Conservation (phyloP, 305 asterid genomes). For the Solanum hybrid region DNA sequence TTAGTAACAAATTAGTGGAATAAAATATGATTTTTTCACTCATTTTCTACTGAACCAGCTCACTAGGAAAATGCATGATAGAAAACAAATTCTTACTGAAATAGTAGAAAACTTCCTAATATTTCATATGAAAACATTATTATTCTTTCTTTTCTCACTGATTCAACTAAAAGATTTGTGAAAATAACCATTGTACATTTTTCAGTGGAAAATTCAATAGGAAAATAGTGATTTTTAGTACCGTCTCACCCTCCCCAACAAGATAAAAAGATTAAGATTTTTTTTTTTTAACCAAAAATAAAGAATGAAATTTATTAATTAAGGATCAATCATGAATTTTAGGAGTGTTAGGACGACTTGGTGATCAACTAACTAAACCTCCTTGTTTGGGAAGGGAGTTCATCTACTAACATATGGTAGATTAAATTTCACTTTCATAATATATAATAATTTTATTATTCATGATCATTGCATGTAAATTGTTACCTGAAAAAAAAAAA, state of each 20-base stretch:
- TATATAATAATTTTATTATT: neutral
- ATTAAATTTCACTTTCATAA: neutral
- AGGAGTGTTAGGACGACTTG: neutral
- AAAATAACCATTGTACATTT: too few relatives aligned
- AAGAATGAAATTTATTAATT: neutral
- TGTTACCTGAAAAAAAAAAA: neutral
- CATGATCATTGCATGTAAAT: neutral
- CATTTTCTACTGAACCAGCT: neutral
- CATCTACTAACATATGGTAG: slow-evolving; percentile 1
- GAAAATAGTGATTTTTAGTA: neutral
- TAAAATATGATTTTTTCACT: too few relatives aligned
- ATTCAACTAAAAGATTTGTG: neutral
- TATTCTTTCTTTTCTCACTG: neutral
- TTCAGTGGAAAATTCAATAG: neutral
- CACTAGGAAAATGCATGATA: too few relatives aligned
- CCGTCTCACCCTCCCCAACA: neutral
- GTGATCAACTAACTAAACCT: slow-evolving; percentile 4
- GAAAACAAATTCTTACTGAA: too few relatives aligned
- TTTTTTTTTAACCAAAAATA: neutral
- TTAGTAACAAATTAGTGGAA: neutral
- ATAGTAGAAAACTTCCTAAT: too few relatives aligned
- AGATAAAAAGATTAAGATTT: neutral
- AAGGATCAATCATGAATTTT: neutral
- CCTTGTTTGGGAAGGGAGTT: slow-evolving; percentile 2
- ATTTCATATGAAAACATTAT: neutral